Conservation (phyloP, 805 yeast species). For the Isabelozyma heimii region DNA sequence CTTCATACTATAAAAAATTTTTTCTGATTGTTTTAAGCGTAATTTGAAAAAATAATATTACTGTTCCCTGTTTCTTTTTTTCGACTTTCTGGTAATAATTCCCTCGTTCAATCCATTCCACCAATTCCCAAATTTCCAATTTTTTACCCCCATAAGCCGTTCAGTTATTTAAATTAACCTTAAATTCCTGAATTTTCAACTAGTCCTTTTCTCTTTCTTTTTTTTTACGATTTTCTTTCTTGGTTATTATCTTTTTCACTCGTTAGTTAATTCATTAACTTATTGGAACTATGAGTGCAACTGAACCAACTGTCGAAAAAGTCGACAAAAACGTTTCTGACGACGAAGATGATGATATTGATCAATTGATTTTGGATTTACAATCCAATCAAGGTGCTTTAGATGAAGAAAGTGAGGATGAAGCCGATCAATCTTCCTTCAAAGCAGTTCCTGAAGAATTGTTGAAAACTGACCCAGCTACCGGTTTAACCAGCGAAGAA, state of each 20-base stretch:
- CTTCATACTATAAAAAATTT: background rate
- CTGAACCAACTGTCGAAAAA: constrained; percentile 57
- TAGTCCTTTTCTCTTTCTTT: constrained; percentile 1
- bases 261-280: constrained; percentile 6
- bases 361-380: constrained; percentile 70
- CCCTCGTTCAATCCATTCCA: constrained; percentile 3
- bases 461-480: constrained; percentile 74
- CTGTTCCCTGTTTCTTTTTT: background rate
- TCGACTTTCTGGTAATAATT: constrained; percentile 3
- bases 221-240: constrained; percentile 2
- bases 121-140: constrained; percentile 1
- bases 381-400: constrained; percentile 62
- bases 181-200: background rate
- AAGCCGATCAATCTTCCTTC: constrained; percentile 38
- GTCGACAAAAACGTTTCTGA: constrained; percentile 50
- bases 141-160: background rate
- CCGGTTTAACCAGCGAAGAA: constrained; percentile 77
- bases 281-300: constrained; percentile 27
- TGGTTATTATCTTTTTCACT: constrained; percentile 5
- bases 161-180: constrained; percentile 1
- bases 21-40: background rate
- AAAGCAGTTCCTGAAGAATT: constrained; percentile 85
- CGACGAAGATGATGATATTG: constrained; percentile 54
- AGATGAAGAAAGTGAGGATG: constrained; percentile 57
- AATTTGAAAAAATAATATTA: no score